Evolutionary conservation across 257 asterid species (phyloP), one percentile per base, ranked within the genome.

Genomic region (Gynochthodes officinalis): DNA sequence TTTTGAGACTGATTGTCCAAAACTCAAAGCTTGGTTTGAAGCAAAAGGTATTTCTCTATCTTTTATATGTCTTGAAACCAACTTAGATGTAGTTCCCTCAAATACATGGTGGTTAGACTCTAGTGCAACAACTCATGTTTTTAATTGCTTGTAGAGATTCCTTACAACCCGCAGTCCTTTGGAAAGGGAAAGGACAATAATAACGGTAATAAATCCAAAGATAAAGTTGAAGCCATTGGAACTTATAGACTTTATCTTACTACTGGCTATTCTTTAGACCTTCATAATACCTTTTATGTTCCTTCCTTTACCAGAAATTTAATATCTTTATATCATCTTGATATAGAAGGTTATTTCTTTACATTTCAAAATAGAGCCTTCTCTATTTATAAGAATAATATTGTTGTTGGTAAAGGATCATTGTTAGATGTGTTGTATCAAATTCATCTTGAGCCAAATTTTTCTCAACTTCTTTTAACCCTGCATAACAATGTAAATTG

Each of bases 311-410:
- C 39, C n/a, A 10, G n/a, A 23, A 66, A 66, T 23, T 43, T 66
- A 12, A 43, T 73, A 35, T 64, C 33, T 5, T 49, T 72, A 27
- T 23, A 3, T 18, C 11, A 18, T 33, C 52, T 30, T 63, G 65
- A 27, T 63, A 33, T 43, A 42, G 62, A 73, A 44, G 70, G 70
- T 40, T 62, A 73, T 25, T 62, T 5, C 46, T 42, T 21, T 27
- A n/a, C 18, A 2, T 39, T 8, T 50, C 15, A 1, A 49, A 25
- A 9, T 23, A 8, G 40, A 25, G 25, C 44, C 30, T 48, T 48
- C 2, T 7, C 49, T 64, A 39, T 21, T 25, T 42, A n/a, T 28
- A 11, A 14, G 27, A 7, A 16, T 18, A 60, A 14, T 28, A 23
- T 49, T 21, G 3, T 52, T 50, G 66, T 52, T 3, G 30, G 33